phyloP scores from a whole-genome alignment of 352 stramenopile species.

The Albugo laibachii region DNA sequence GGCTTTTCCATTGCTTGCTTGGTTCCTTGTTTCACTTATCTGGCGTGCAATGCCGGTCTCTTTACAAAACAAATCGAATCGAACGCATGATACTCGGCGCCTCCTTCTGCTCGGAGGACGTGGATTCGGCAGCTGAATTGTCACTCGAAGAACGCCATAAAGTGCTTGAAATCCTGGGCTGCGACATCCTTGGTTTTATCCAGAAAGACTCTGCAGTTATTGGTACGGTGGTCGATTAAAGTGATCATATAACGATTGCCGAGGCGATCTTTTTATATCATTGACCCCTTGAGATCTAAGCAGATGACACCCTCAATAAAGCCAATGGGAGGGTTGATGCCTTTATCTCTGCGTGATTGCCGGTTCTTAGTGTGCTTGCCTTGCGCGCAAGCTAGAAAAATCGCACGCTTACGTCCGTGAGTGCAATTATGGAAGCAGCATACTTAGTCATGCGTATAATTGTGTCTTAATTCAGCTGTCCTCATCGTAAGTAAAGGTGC shows the following conservation, averaged over 20 bases:
- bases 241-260: constrained; percentile 1
- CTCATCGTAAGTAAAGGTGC: not conserved
- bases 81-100: not conserved
- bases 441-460: not conserved
- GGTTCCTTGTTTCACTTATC: constrained; percentile 1
- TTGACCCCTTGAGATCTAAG: not conserved
- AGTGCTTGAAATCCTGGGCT: not conserved
- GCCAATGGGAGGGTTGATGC: not conserved
- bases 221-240: constrained; percentile 1
- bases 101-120: not conserved
- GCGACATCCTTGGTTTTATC: not conserved
- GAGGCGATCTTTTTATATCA: constrained; percentile 1
- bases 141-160: constrained; percentile 1
- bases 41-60: not conserved
- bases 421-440: not conserved
- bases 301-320: not conserved
- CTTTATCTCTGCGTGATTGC: not conserved
- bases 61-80: not conserved
- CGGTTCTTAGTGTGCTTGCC: not conserved
- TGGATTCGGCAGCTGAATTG: constrained; percentile 1
- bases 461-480: not conserved
- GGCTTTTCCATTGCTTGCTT: not conserved
- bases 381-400: not conserved
- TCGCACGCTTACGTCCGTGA: not conserved
- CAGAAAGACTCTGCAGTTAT: constrained; percentile 1